phyloP scores from a whole-genome alignment of 1,139 yeast genomes.

The Kodamaea arcana region DNA sequence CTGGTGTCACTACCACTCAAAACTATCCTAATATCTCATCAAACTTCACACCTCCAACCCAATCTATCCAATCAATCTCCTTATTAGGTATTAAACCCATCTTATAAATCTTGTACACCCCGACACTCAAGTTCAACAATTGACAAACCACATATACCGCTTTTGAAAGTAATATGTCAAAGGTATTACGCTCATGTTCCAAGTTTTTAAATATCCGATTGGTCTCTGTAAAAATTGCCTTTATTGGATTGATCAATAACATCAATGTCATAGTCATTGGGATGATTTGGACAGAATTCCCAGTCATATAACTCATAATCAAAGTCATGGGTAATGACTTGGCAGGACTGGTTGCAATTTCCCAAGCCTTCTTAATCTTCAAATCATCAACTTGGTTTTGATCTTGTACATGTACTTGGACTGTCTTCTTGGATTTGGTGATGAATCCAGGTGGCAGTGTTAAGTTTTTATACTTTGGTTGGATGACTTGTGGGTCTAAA shows the following conservation, averaged over 20 bases:
- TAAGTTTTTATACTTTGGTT: constrained; percentile 8
- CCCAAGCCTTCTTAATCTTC: constrained; percentile 76
- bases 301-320: constrained; percentile 91
- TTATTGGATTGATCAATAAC: constrained; percentile 75
- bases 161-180: constrained; percentile 41
- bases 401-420: constrained; percentile 6
- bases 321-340: constrained; percentile 85
- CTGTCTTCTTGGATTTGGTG: constrained; percentile 4
- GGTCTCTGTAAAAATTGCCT: constrained; percentile 60
- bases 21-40: too few species aligned
- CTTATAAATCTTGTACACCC: constrained; percentile 75
- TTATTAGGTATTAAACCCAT: constrained; percentile 93
- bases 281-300: constrained; percentile 82
- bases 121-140: constrained; percentile 63
- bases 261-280: constrained; percentile 88
- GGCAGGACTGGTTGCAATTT: constrained; percentile 76
- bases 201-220: constrained; percentile 39
- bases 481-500: constrained; percentile 6
- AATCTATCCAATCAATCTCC: constrained; percentile 86
- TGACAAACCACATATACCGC: constrained; percentile 53
- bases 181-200: constrained; percentile 31
- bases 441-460: constrained; percentile 12
- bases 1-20: too few species aligned
- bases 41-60: constrained; percentile 54
- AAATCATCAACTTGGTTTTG: constrained; percentile 30